Base-by-base conservation (phyloP, 257 asterid species). In the Asclepias syriaca region DNA sequence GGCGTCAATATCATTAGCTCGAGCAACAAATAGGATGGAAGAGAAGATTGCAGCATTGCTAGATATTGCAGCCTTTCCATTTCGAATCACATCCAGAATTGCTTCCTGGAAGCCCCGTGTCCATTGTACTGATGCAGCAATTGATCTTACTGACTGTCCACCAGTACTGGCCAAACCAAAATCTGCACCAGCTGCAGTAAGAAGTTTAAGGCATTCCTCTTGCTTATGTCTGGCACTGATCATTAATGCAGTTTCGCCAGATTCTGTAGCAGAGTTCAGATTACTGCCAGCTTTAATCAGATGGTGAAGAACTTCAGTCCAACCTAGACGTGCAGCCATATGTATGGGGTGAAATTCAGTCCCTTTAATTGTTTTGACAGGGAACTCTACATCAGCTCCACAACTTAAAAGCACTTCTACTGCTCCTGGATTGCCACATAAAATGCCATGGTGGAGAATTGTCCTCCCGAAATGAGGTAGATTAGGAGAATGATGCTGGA, bases 201-300 rank as follows among this genome's bases (percentile, higher is more conserved):
- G 82, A 79, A 87, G 78, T 59, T 76, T 84, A 15, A 89, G 76
- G 14, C 93, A 87, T 73, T 85, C 93, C 74, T 72, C 80, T 0
- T 81, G 84, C 79, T 81, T 86, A 57, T 81, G 65, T 64, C 87
- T 75, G 0, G 82, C 81, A 66, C 85, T 83, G 24, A 87, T 84
- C 91, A 87, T 89, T 43, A 87, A 45, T 0, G 91, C 90, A 8
- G 91, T 84, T 56, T 89, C 96, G 2, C 91, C 90, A 29, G 75
- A 74, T 55, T 80, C 91, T 56, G 89, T 84, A 29, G 50, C 67
- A 8, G 93, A 87, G 80, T 89, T 83, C 69, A 84, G 65, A 69
- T 83, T 63, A 68, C 90, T 82, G n/a, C 85, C 82, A 3, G 86
- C 81, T 13, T 71, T 50, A 49, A 85, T 84, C 74, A 89, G 74